Conservation (phyloP, 2,329 filamentous ascomycete species). For the Fusarium nisikadoi region DNA sequence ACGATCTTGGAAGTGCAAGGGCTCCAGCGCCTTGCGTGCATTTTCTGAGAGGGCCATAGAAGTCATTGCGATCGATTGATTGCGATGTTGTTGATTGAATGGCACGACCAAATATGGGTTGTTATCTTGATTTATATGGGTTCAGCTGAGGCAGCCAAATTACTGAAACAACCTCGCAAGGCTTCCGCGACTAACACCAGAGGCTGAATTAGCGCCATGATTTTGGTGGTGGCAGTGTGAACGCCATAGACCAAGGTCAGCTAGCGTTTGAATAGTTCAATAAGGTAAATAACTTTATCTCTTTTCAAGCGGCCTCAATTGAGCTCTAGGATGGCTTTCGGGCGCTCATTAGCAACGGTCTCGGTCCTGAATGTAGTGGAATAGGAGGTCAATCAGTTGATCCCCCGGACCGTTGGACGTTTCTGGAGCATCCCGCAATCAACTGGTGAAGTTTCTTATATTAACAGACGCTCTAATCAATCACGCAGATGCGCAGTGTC, state of each 20-base stretch:
- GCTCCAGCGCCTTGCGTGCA: conserved; percentile 27
- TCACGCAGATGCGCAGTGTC: conserved; percentile 57
- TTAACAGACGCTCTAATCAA: background rate
- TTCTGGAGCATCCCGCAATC: background rate
- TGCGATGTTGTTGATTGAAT: background rate
- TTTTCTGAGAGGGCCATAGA: conserved; percentile 27
- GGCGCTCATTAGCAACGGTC: background rate
- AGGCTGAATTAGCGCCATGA: conserved; percentile 26
- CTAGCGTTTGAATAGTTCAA: background rate
- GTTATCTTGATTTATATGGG: background rate
- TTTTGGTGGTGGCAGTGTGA: conserved; percentile 36
- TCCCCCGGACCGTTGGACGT: background rate
- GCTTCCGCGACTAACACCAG: conserved; percentile 3
- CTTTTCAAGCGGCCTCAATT: background rate
- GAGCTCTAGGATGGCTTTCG: background rate
- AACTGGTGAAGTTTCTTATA: background rate
- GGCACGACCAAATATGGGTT: background rate
- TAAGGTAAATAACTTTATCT: background rate
- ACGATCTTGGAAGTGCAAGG: conserved; percentile 48
- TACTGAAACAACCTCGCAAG: conserved; percentile 25
- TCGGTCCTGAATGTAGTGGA: background rate
- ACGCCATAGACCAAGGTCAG: background rate
- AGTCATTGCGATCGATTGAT: conserved; percentile 9
- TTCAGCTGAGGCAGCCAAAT: conserved; percentile 30
- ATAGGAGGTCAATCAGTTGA: background rate